A percentile compares a stretch with the other conserved stretches of the same genome.
These are phyloP conservation scores for Rhodomyrtus psidioides DNA, from an alignment of 441 rosid species.

Conservation along the genomic window DNA sequence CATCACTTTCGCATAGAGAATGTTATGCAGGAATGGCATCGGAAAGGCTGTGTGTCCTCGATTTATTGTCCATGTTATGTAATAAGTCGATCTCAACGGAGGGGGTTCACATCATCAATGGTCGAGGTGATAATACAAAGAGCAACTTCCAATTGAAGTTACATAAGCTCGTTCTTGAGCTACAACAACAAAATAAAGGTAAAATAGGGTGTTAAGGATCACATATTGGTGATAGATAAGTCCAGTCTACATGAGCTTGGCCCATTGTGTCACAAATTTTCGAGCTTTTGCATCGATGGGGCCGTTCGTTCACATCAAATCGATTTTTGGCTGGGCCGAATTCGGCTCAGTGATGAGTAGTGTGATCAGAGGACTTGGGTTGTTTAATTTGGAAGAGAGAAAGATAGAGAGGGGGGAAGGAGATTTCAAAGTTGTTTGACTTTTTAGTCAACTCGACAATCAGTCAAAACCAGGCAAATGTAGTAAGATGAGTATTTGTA, in stretches of 20 bases:
- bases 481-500: not conserved
- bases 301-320: not conserved
- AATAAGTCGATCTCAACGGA: not conserved
- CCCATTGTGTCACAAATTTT: not conserved
- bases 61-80: too few species aligned
- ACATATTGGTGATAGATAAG: not conserved
- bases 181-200: not conserved
- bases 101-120: not conserved
- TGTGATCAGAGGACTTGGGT: not conserved
- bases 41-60: too few species aligned
- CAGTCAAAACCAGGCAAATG: too few species aligned
- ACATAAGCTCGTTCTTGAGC: not conserved
- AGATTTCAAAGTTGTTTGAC: not conserved
- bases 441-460: not conserved
- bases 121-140: too few species aligned
- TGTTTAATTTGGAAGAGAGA: not conserved
- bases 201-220: not conserved
- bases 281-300: not conserved
- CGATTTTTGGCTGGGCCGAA: not conserved
- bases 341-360: not conserved
- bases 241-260: not conserved
- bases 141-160: not conserved
- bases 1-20: not conserved
- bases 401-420: too few species aligned
- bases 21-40: not conserved